Evolutionary conservation across 2,329 filamentous ascomycete genomes (phyloP).

Genomic region (Tolypocladium amazonense): DNA sequence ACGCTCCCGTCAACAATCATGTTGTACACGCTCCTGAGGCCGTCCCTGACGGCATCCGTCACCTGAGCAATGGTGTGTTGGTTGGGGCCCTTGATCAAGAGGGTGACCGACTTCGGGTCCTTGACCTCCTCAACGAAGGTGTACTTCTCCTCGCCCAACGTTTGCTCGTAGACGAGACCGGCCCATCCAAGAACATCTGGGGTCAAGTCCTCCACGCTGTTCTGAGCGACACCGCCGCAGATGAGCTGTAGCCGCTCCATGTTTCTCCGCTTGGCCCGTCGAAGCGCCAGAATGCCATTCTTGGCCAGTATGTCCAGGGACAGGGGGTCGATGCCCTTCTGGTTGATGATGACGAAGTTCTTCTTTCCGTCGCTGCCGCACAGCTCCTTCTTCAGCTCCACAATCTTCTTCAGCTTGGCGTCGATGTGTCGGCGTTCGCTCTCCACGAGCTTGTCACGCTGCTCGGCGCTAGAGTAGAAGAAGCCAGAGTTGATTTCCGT

Average conservation of each 20-base stretch:
- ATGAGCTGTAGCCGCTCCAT: slow-evolving; percentile 97
- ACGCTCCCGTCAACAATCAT: slow-evolving; percentile 98
- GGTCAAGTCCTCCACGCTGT: slow-evolving; percentile 88
- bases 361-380: slow-evolving; percentile 90
- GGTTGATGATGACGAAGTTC: slow-evolving; percentile 96
- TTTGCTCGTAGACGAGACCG: slow-evolving; percentile 92
- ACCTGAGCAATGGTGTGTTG: slow-evolving; percentile 94
- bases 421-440: slow-evolving; percentile 94
- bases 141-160: slow-evolving; percentile 96
- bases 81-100: slow-evolving; percentile 97
- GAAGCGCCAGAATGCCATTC: slow-evolving; percentile 91
- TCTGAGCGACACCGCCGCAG: slow-evolving; percentile 83
- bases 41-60: slow-evolving; percentile 91
- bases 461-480: slow-evolving; percentile 95
- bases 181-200: slow-evolving; percentile 91
- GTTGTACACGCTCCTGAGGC: slow-evolving; percentile 94
- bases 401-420: slow-evolving; percentile 92
- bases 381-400: slow-evolving; percentile 95
- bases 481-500: slow-evolving; percentile 98
- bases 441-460: slow-evolving; percentile 95
- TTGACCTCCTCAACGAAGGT: slow-evolving; percentile 98
- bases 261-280: slow-evolving; percentile 93
- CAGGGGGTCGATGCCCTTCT: slow-evolving; percentile 96
- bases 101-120: slow-evolving; percentile 93
- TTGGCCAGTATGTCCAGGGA: slow-evolving; percentile 94